These are phyloP conservation scores for Krasilnikovozyma curviuscula DNA, from an alignment of 768 basidiomycete species.

Conservation along the genomic window DNA sequence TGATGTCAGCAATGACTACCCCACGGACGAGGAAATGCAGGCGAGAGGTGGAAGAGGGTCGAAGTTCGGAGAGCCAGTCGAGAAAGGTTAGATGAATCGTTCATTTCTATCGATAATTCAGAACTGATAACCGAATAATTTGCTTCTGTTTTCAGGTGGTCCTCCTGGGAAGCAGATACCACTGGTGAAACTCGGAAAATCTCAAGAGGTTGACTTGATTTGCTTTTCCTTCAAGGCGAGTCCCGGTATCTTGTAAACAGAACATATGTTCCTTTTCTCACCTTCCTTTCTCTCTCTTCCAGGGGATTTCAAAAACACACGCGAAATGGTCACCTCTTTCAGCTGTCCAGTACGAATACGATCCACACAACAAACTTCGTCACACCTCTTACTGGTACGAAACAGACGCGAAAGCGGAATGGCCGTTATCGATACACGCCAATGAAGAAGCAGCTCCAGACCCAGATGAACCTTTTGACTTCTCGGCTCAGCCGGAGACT, in stretches of 20 bases:
- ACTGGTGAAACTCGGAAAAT: conserved; percentile 52
- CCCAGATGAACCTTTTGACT: conserved; percentile 62
- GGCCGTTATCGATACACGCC: conserved; percentile 78
- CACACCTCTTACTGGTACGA: conserved; percentile 96
- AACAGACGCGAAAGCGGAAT: conserved; percentile 46
- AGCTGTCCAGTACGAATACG: conserved; percentile 89
- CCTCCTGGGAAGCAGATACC: background rate
- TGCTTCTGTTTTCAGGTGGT: background rate
- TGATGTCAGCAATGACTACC: background rate
- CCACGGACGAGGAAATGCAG: background rate
- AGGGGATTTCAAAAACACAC: conserved; percentile 97
- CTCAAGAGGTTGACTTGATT: conserved; percentile 65
- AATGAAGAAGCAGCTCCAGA: conserved; percentile 60
- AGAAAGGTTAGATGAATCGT: conserved; percentile 41
- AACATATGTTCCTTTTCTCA: background rate
- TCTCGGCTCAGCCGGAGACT: conserved; percentile 61
- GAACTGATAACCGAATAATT: background rate
- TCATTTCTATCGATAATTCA: background rate
- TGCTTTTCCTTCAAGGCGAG: conserved; percentile 88
- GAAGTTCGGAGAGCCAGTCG: conserved; percentile 62
- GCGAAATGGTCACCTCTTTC: conserved; percentile 98
- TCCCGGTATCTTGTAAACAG: too few species aligned
- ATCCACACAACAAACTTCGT: conserved; percentile 88
- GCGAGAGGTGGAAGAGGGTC: conserved; percentile 34
- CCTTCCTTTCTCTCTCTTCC: background rate